Percentiles rank a stretch among this genome's conserved stretches.
Evolutionary conservation across 192 early-diverging fungal genomes (phyloP).

Genomic region (Coemansia sp.): DNA sequence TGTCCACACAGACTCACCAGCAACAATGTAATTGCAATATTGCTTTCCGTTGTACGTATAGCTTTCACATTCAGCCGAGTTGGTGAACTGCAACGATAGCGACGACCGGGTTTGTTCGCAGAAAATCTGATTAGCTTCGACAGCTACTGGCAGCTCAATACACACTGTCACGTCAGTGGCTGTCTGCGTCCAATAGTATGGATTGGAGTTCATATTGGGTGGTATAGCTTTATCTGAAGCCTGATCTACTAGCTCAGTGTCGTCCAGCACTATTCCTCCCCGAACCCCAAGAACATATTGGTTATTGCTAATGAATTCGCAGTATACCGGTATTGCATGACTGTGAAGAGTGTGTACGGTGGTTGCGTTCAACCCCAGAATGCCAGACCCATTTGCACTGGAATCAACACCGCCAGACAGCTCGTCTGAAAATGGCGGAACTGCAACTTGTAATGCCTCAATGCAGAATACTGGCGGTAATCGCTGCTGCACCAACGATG

Average conservation of each 20-base stretch:
- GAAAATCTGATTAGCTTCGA: conserved; percentile 55
- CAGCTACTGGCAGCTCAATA: conserved; percentile 56
- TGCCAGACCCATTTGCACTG: background rate
- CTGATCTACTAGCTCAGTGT: conserved; percentile 27
- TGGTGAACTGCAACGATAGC: conserved; percentile 42
- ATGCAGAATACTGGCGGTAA: conserved; percentile 25
- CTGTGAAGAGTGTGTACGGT: conserved; percentile 30
- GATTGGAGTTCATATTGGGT: conserved; percentile 7
- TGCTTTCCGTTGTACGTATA: conserved; percentile 10
- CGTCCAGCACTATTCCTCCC: conserved; percentile 36
- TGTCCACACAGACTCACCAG: conserved; percentile 65
- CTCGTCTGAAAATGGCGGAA: background rate
- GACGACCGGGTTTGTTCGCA: conserved; percentile 58
- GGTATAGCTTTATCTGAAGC: background rate
- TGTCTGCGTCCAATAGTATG: conserved; percentile 71
- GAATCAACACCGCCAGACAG: background rate
- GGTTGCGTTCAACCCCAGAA: background rate
- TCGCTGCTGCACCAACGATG: background rate
- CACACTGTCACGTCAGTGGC: conserved; percentile 62
- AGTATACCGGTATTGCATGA: conserved; percentile 48
- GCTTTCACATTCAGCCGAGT: conserved; percentile 14
- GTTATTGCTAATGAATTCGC: conserved; percentile 17
- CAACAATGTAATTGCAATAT: conserved; percentile 51
- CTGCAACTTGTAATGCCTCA: conserved; percentile 23
- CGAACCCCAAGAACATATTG: conserved; percentile 36